Conservation (phyloP, 1,284 basidiomycete species). For the Pulchroboletus neoregius region DNA sequence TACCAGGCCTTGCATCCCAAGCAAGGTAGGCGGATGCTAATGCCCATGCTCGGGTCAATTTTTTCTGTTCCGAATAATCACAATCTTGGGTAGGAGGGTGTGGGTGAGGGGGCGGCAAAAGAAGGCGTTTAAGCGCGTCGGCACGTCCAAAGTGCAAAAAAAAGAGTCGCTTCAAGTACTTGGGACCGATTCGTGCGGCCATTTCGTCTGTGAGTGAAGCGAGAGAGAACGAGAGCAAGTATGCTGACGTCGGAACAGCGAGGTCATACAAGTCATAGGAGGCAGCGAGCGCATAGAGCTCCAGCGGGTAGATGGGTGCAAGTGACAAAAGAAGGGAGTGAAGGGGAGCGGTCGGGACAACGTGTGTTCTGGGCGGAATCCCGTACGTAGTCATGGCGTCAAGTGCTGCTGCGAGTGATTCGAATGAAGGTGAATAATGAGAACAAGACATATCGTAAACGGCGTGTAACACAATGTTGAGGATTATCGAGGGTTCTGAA, state of each 20-base stretch:
- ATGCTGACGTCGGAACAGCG: constrained; percentile 55
- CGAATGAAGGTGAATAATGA: constrained; percentile 57
- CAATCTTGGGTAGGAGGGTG: constrained; percentile 56
- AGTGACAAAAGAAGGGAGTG: constrained; percentile 48
- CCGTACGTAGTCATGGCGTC: constrained; percentile 49
- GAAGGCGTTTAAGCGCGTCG: constrained; percentile 53
- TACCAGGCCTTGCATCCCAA: constrained; percentile 66
- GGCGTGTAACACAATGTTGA: constrained; percentile 61
- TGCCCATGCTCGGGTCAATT: constrained; percentile 60
- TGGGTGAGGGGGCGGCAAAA: constrained; percentile 57
- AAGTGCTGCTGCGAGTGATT: constrained; percentile 46
- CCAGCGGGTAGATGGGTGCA: constrained; percentile 52
- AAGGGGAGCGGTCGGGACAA: constrained; percentile 41
- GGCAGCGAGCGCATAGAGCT: constrained; percentile 58
- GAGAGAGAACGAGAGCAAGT: constrained; percentile 56
- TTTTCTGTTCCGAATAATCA: constrained; percentile 60
- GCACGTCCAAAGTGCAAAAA: constrained; percentile 42
- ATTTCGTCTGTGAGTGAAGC: constrained; percentile 56
- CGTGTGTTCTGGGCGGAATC: constrained; percentile 39
- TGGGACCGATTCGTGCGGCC: constrained; percentile 54
- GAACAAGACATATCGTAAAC: constrained; percentile 59
- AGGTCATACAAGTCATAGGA: constrained; percentile 53
- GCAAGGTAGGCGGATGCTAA: constrained; percentile 63
- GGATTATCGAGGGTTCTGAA: constrained; percentile 46
- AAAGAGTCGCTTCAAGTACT: constrained; percentile 40